A percentile compares a stretch with the other conserved stretches of the same genome.
phyloP scores from a whole-genome alignment of 2,329 filamentous ascomycete species.

The Aspergillus ochraceus region DNA sequence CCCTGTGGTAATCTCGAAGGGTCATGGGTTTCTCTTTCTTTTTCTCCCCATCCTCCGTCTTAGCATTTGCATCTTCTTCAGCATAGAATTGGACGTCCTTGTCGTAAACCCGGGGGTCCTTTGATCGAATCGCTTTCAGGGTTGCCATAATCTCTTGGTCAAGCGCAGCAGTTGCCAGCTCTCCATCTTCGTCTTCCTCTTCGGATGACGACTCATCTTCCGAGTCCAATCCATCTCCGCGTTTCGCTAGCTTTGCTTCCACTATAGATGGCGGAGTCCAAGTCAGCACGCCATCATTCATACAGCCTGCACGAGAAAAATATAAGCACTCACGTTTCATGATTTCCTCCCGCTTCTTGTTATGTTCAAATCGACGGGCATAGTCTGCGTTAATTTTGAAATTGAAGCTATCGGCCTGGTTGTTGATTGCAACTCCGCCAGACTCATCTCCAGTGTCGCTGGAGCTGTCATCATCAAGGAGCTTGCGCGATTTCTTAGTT shows the following conservation, averaged over 20 bases:
- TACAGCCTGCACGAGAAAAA: background rate
- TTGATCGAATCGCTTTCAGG: slow-evolving; percentile 80
- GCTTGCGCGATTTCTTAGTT: slow-evolving; percentile 41
- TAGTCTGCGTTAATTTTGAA: slow-evolving; percentile 91
- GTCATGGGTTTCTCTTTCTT: slow-evolving; percentile 83
- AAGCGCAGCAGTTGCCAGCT: slow-evolving; percentile 79
- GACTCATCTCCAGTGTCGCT: slow-evolving; percentile 41
- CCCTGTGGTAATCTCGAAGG: slow-evolving; percentile 85
- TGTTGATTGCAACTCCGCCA: slow-evolving; percentile 39
- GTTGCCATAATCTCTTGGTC: slow-evolving; percentile 87
- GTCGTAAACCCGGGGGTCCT: slow-evolving; percentile 91
- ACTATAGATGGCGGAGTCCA: slow-evolving; percentile 51
- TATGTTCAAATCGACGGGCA: slow-evolving; percentile 87
- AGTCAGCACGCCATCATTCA: slow-evolving; percentile 4
- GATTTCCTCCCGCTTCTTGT: slow-evolving; percentile 91
- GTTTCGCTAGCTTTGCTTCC: slow-evolving; percentile 75
- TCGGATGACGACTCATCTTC: slow-evolving; percentile 70
- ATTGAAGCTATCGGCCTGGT: slow-evolving; percentile 33
- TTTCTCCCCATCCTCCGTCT: slow-evolving; percentile 46
- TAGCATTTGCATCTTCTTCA: slow-evolving; percentile 49
- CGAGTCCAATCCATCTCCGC: slow-evolving; percentile 47
- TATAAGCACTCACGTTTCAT: slow-evolving; percentile 49
- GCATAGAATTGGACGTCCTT: slow-evolving; percentile 75
- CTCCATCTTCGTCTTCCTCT: slow-evolving; percentile 86
- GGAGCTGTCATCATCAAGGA: slow-evolving; percentile 43